Conservation (phyloP, 345 rosid species). For the Orychophragmus violaceus region DNA sequence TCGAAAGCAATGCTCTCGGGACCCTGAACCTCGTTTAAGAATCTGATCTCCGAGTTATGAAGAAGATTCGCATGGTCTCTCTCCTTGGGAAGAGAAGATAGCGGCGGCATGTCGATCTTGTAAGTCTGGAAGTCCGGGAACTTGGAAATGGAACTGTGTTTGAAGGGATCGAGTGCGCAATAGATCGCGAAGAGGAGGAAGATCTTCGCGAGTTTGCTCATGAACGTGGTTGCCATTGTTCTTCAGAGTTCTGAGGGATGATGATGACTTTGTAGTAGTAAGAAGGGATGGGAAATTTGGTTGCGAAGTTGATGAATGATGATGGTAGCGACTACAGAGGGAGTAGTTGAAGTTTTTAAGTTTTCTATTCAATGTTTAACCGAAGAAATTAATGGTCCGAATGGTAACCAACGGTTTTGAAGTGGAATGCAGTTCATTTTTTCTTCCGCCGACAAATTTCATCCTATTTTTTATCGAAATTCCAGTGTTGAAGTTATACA, state of each 20-base stretch:
- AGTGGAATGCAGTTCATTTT: too few relatives aligned
- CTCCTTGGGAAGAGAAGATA: conserved; percentile 48
- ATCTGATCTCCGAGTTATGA: conserved; percentile 62
- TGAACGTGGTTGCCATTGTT: conserved; percentile 3
- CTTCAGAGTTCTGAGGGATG: not conserved
- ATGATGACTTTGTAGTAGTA: not conserved
- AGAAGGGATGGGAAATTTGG: not conserved
- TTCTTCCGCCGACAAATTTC: too few relatives aligned
- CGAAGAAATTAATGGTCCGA: too few relatives aligned
- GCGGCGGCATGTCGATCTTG: conserved; percentile 49
- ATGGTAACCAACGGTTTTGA: too few relatives aligned
- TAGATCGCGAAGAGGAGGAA: conserved; percentile 58
- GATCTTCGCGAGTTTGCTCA: conserved; percentile 15
- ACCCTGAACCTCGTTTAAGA: conserved; percentile 55
- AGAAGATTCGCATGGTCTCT: conserved; percentile 53
- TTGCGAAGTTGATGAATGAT: not conserved
- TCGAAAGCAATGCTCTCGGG: conserved; percentile 36
- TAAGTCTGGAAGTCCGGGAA: conserved; percentile 56
- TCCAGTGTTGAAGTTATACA: too few relatives aligned
- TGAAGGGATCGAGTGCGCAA: conserved; percentile 76
- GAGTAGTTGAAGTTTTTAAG: not conserved
- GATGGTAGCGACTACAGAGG: not conserved
- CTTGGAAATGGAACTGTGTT: conserved; percentile 56
- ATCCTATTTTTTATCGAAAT: too few relatives aligned
- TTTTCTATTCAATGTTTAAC: not conserved